Evolutionary conservation across 2,329 filamentous ascomycete genomes (phyloP).

Genomic region (Colletotrichum lupini): DNA sequence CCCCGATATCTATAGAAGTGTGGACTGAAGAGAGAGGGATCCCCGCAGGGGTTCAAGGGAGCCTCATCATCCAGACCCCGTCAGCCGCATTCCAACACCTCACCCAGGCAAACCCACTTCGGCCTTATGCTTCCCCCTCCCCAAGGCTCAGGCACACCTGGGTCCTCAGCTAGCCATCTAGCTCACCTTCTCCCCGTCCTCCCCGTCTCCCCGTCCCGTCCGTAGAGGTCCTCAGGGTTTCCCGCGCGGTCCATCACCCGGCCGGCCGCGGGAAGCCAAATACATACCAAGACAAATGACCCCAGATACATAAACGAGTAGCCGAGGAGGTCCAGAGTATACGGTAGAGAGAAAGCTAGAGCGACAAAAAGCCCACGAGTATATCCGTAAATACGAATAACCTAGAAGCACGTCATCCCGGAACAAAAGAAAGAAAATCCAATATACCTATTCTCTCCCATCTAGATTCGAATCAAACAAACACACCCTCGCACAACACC

Average conservation of each 20-base stretch:
- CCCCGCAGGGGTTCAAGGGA: conserved; percentile 12
- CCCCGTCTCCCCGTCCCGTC: not conserved
- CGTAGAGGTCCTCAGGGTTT: not conserved
- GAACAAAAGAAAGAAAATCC: no score
- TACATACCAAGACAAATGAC: not conserved
- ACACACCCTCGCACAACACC: not conserved
- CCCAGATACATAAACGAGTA: not conserved
- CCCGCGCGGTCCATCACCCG: not conserved
- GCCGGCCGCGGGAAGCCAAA: not conserved
- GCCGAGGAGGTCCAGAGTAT: no score
- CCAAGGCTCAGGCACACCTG: not conserved
- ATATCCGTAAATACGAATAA: not conserved
- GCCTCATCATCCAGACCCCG: conserved; percentile 1
- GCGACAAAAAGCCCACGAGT: not conserved
- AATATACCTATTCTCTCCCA: no score
- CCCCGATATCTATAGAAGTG: not conserved
- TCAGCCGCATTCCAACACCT: conserved; percentile 12
- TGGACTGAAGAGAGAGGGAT: not conserved
- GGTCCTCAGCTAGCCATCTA: not conserved
- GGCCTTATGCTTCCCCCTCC: not conserved
- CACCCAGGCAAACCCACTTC: not conserved
- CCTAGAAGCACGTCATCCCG: not conserved
- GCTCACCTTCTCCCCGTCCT: not conserved
- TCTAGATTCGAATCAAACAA: not conserved
- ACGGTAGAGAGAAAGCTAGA: not conserved